phyloP scores from a whole-genome alignment of 2,329 filamentous ascomycete genomes.

The Coleophoma cylindrospora region DNA sequence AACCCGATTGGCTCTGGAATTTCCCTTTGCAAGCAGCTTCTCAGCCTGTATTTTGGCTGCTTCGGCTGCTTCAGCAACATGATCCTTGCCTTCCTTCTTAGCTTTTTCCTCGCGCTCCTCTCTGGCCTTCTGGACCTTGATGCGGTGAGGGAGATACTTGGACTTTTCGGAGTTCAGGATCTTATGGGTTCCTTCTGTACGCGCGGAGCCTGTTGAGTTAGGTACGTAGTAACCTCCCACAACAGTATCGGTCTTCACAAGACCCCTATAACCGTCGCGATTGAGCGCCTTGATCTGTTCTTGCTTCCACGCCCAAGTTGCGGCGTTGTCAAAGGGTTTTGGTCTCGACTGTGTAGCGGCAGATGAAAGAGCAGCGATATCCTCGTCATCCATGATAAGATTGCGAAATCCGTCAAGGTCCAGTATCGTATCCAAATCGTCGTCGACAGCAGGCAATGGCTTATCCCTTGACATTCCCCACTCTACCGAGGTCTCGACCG shows the following conservation, averaged over 20 bases:
- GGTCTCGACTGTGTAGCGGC: constrained; percentile 40
- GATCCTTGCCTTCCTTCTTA: constrained; percentile 62
- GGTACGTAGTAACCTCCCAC: constrained; percentile 74
- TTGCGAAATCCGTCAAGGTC: constrained; percentile 69
- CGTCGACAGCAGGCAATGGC: constrained; percentile 60
- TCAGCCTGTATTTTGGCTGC: constrained; percentile 70
- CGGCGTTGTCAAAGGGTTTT: constrained; percentile 44
- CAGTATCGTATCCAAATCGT: constrained; percentile 57
- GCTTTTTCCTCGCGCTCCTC: constrained; percentile 83
- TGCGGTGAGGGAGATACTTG: constrained; percentile 94
- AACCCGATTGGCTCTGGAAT: constrained; percentile 87
- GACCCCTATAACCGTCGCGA: constrained; percentile 46
- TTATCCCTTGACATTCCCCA: constrained; percentile 54
- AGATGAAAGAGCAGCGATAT: constrained; percentile 48
- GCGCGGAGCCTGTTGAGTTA: constrained; percentile 77
- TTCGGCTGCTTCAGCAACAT: constrained; percentile 61
- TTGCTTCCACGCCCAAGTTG: constrained; percentile 66
- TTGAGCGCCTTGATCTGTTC: constrained; percentile 69
- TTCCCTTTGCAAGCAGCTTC: constrained; percentile 79
- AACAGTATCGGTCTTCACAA: constrained; percentile 29
- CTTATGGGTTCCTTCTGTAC: constrained; percentile 91
- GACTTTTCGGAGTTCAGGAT: constrained; percentile 97
- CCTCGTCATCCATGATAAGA: constrained; percentile 64
- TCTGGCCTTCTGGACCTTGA: constrained; percentile 87
- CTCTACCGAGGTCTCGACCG: constrained; percentile 40